Percentiles rank a stretch among this genome's conserved stretches.
Conservation (phyloP, 2,329 filamentous ascomycete genomes). For the Fusarium devonianum region DNA sequence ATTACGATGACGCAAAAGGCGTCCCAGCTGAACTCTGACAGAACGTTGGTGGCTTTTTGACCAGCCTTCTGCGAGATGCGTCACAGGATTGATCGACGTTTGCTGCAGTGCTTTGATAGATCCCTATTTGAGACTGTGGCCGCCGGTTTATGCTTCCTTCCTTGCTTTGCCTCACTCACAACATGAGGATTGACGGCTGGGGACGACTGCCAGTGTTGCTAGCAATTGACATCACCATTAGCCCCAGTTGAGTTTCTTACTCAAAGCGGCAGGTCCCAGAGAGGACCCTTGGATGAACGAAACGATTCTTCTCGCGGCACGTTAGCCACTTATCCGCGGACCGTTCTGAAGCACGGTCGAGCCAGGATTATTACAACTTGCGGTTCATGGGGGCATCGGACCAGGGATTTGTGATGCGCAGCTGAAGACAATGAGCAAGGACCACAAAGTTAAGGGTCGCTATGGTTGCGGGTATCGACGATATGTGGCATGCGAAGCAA, state of each 20-base stretch:
- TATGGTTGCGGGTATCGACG: slow-evolving; percentile 2
- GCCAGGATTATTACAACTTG: neutral
- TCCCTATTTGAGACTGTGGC: neutral
- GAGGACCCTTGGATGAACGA: neutral
- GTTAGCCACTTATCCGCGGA: slow-evolving; percentile 4
- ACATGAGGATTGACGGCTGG: too few species aligned
- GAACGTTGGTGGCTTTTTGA: neutral
- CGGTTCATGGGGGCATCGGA: neutral
- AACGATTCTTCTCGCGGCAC: neutral
- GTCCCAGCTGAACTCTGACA: too few species aligned
- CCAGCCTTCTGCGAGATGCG: neutral
- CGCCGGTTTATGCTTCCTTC: slow-evolving; percentile 3
- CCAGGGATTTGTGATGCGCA: neutral
- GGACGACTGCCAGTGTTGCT: neutral
- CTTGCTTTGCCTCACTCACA: neutral
- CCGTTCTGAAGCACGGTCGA: neutral
- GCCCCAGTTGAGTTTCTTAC: neutral
- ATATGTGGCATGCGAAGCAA: slow-evolving; percentile 3
- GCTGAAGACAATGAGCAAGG: neutral
- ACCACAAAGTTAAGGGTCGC: slow-evolving; percentile 1
- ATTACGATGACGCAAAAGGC: slow-evolving; percentile 1
- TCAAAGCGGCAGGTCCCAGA: slow-evolving; percentile 3
- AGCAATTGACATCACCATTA: neutral
- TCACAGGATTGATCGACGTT: neutral
- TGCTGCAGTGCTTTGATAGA: slow-evolving; percentile 1